Evolutionary conservation across 2,329 filamentous ascomycete species (phyloP), one percentile per base, ranked within the genome.

Genomic region (Hypoxylon sp.): DNA sequence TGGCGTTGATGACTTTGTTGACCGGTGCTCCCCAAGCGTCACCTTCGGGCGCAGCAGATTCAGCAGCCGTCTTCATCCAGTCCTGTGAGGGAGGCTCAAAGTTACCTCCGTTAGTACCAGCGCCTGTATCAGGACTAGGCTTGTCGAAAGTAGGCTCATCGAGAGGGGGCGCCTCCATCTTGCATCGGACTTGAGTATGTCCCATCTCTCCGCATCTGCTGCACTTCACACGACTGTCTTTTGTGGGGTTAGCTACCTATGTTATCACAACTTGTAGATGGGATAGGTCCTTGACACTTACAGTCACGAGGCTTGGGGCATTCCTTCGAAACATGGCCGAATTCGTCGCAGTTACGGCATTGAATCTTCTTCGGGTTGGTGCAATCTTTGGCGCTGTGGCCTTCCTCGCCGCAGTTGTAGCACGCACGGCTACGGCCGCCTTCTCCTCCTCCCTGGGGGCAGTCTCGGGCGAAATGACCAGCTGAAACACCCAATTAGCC

Each of bases 361-460:
- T 81, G 76, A 46, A 77, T 74, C 46, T 81, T 81, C 70, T 75
- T 80, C 46, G 81, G 80, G 76, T 83, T 80, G 0, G 88, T 84
- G 75, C 88, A 93, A 51, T 93, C 90, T 39, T 84, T 85, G 61
- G 88, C 84, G 70, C 83, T 85, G 73, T 92, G 90, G 2, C 89
- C 89, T 65, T 83, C 82, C 69, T 87, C 83, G 15, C 87, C 82
- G 69, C 90, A 92, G 77, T 86, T 81, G 68, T 86, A 87, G 80
- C 91, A 93, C 8, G 81, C 68, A 29, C 68, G 63, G 32, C 55
- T 58, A 39, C 61, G 48, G 15, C 46, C 57, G 15, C 78, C 74
- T 44, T 44, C 39, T 21, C 39, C 39, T 19, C 39, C 39, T 82
- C 82, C 46, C 79, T 80, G 50, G 80, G 83, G 78, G 65, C 87